phyloP scores from a whole-genome alignment of 495 filamentous ascomycete genomes.

The Parathielavia hyrcaniae region DNA sequence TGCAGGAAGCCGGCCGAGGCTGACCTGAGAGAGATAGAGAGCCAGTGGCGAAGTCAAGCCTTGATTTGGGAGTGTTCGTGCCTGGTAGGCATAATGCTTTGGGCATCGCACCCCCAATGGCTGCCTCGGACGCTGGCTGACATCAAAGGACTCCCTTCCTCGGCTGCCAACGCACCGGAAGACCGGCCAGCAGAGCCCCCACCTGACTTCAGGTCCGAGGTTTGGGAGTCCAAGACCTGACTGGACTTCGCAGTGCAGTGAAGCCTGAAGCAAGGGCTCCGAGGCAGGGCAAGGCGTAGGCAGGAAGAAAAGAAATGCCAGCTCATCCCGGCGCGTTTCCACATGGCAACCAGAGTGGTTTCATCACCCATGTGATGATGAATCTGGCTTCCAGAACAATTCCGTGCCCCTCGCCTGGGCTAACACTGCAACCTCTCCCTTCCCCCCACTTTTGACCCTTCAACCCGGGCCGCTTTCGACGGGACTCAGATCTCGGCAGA shows the following conservation, averaged over 20 bases:
- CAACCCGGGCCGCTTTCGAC: background rate
- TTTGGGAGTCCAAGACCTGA: background rate
- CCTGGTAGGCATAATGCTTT: background rate
- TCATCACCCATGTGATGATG: background rate
- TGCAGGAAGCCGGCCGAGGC: too few species aligned
- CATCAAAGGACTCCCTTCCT: too few species aligned
- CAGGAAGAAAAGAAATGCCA: slow-evolving; percentile 1
- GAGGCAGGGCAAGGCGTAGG: background rate
- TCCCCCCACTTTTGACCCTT: background rate
- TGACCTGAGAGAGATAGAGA: background rate
- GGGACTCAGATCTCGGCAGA: too few species aligned
- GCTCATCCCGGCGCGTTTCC: slow-evolving; percentile 11
- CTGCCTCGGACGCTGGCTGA: background rate
- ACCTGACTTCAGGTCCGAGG: background rate
- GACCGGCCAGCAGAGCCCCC: background rate
- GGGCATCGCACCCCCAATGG: background rate
- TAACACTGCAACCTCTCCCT: background rate
- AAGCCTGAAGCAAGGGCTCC: background rate
- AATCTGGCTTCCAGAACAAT: slow-evolving; percentile 25
- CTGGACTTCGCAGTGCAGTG: background rate
- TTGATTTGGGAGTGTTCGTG: too few species aligned
- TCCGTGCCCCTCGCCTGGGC: slow-evolving; percentile 7
- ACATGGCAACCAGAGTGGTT: slow-evolving; percentile 1
- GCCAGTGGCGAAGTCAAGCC: too few species aligned
- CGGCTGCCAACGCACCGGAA: slow-evolving; percentile 1